Evolutionary conservation across 2,329 filamentous ascomycete genomes (phyloP).

Genomic region (Scedosporium boydii): DNA sequence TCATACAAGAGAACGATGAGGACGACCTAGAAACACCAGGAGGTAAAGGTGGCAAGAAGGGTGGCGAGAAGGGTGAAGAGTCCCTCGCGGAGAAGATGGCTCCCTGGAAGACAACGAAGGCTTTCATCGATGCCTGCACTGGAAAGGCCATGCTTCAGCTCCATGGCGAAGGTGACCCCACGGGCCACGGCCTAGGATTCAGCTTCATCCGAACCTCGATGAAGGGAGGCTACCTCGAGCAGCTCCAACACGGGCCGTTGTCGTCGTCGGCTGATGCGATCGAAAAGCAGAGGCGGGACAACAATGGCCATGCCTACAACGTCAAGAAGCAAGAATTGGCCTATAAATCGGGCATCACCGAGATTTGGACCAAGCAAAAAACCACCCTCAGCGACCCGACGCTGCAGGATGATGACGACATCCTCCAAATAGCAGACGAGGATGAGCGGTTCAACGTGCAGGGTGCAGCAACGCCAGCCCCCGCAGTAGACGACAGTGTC

Average conservation of each 20-base stretch:
- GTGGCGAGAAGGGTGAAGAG: slow-evolving; percentile 46
- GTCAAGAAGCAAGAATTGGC: slow-evolving; percentile 88
- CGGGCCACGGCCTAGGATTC: slow-evolving; percentile 85
- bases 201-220: slow-evolving; percentile 97
- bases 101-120: slow-evolving; percentile 94
- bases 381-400: slow-evolving; percentile 63
- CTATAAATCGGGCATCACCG: slow-evolving; percentile 83
- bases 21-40: slow-evolving; percentile 34
- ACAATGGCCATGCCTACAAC: slow-evolving; percentile 94
- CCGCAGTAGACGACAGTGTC: slow-evolving; percentile 60
- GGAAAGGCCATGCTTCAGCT: slow-evolving; percentile 96
- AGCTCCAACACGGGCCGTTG: slow-evolving; percentile 53
- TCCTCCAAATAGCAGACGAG: slow-evolving; percentile 48
- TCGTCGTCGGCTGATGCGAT: slow-evolving; percentile 73
- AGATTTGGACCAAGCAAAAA: slow-evolving; percentile 88
- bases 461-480: slow-evolving; percentile 57
- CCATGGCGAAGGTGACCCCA: slow-evolving; percentile 90
- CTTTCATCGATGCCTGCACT: slow-evolving; percentile 86
- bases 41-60: slow-evolving; percentile 31
- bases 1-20: slow-evolving; percentile 52
- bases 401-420: slow-evolving; percentile 55
- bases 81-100: slow-evolving; percentile 82
- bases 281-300: slow-evolving; percentile 76
- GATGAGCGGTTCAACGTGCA: slow-evolving; percentile 57
- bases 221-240: slow-evolving; percentile 91